phyloP scores from a whole-genome alignment of 2,329 filamentous ascomycete genomes.

The Hypoxylon sp. region DNA sequence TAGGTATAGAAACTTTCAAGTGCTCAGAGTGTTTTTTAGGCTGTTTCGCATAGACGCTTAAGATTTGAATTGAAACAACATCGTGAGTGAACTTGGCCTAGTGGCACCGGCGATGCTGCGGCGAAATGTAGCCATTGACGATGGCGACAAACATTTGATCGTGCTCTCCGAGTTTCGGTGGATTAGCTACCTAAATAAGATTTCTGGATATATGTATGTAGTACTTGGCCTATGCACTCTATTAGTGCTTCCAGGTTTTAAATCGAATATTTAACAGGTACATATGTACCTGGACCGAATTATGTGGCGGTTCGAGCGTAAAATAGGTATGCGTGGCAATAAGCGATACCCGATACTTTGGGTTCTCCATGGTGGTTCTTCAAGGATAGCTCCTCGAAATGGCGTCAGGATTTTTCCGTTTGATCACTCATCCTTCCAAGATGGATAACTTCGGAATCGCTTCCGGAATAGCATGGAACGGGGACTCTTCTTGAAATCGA shows the following conservation, averaged over 20 bases:
- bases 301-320: background rate
- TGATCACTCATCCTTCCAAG: conserved; percentile 9
- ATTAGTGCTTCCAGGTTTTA: background rate
- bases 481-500: conserved; percentile 25
- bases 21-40: background rate
- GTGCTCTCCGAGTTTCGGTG: background rate
- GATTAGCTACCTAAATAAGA: background rate
- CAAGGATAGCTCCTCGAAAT: conserved; percentile 22
- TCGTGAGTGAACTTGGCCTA: background rate
- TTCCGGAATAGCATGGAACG: conserved; percentile 7
- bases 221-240: background rate
- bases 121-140: conserved; percentile 2
- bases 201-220: background rate
- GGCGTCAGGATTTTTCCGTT: conserved; percentile 33
- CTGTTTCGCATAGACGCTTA: conserved; percentile 8
- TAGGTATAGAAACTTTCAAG: background rate
- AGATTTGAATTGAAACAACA: conserved; percentile 14
- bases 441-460: conserved; percentile 12
- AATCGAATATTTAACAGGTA: background rate
- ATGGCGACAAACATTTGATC: background rate
- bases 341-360: conserved; percentile 6
- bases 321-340: background rate
- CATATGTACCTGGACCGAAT: background rate
- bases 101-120: conserved; percentile 3
- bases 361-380: conserved; percentile 11